Percentiles rank a stretch among this genome's conserved stretches.
phyloP scores from a whole-genome alignment of 352 stramenopile species.

The Phytophthora fragariaefolia region DNA sequence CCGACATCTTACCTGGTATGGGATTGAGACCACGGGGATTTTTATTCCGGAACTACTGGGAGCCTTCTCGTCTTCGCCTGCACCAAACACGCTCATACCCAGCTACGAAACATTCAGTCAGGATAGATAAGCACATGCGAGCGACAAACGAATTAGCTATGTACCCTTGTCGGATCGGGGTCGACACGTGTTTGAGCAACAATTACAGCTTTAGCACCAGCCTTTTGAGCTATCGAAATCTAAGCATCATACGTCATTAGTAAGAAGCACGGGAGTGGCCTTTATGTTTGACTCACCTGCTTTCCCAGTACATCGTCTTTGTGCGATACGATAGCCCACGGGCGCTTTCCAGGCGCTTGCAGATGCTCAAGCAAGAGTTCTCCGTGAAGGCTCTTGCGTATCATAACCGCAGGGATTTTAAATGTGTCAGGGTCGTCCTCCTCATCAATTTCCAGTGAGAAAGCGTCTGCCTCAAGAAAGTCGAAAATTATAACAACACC shows the following conservation, averaged over 20 bases:
- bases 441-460: conserved; percentile 58
- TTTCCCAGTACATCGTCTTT: conserved; percentile 76
- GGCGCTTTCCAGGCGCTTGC: conserved; percentile 33
- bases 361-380: conserved; percentile 67
- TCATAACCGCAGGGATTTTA: conserved; percentile 70
- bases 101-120: conserved; percentile 37
- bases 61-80: conserved; percentile 41
- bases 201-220: conserved; percentile 70
- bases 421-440: conserved; percentile 50
- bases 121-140: background rate
- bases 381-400: conserved; percentile 60
- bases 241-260: conserved; percentile 22
- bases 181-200: conserved; percentile 66
- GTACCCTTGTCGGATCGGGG: conserved; percentile 52
- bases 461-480: conserved; percentile 73
- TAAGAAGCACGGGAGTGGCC: background rate
- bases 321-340: conserved; percentile 56
- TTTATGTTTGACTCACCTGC: conserved; percentile 42
- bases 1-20: conserved; percentile 46
- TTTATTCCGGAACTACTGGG: conserved; percentile 55
- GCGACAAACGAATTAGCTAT: background rate
- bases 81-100: conserved; percentile 50
- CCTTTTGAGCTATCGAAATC: conserved; percentile 69
- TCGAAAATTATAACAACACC: conserved; percentile 72
- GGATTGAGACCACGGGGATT: conserved; percentile 69